phyloP scores from a whole-genome alignment of 2,329 filamentous ascomycete species.

The Tolypocladium endophyticum region DNA sequence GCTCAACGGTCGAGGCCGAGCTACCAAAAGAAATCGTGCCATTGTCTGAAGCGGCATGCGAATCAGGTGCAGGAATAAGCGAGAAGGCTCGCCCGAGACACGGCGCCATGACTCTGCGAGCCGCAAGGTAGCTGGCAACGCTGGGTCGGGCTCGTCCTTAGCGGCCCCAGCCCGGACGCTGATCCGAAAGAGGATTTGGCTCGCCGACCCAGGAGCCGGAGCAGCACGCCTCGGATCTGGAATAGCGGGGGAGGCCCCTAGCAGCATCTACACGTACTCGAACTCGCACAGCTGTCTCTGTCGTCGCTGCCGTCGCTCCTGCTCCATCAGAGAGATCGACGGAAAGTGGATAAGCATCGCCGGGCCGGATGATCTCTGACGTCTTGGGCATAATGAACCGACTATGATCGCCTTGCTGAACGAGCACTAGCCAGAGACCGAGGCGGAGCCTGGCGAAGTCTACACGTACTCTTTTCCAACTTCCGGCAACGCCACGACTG shows the following conservation, averaged over 20 bases:
- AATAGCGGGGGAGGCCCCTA: background rate
- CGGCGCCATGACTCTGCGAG: background rate
- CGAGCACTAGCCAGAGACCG: background rate
- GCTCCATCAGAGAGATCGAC: background rate
- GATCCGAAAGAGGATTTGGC: slow-evolving; percentile 5
- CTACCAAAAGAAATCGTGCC: background rate
- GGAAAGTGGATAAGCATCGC: background rate
- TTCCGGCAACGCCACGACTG: background rate
- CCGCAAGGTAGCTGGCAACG: background rate
- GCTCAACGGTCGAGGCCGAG: background rate
- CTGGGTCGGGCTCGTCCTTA: background rate
- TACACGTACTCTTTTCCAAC: background rate
- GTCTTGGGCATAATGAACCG: background rate
- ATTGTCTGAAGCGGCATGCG: background rate
- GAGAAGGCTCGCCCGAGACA: slow-evolving; percentile 1
- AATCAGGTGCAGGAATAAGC: slow-evolving; percentile 6
- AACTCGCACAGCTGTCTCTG: background rate
- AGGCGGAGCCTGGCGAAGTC: background rate
- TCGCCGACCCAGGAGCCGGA: background rate
- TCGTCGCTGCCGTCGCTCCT: background rate
- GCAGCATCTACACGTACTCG: background rate
- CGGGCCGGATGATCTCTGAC: background rate
- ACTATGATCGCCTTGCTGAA: background rate
- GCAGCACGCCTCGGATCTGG: background rate
- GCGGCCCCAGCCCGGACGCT: slow-evolving; percentile 2